phyloP scores from a whole-genome alignment of 495 filamentous ascomycete genomes.

The Aspergillus haitiensis region DNA sequence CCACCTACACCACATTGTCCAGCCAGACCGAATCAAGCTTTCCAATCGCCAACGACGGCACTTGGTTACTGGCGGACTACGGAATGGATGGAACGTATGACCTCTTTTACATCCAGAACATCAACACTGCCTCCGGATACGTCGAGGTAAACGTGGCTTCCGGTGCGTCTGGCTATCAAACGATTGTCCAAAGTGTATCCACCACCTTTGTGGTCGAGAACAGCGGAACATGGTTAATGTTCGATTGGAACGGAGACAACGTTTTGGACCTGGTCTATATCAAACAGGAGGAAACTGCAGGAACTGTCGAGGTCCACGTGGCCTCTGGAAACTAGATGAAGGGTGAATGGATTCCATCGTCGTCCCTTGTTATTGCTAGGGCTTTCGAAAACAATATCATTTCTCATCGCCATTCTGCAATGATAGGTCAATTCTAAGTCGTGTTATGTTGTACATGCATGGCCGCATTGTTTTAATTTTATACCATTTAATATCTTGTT shows the following conservation, averaged over 20 bases:
- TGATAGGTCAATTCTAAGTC: too few relatives aligned
- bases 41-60: not conserved
- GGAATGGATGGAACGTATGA: not conserved
- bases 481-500: too few relatives aligned
- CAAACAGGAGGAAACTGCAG: not conserved
- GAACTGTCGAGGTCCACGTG: not conserved
- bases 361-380: too few relatives aligned
- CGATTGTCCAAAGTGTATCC: not conserved
- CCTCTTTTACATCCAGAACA: not conserved
- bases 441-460: too few relatives aligned
- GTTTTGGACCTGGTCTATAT: not conserved
- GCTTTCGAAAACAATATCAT: too few relatives aligned
- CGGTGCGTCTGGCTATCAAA: not conserved
- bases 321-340: not conserved
- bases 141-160: not conserved
- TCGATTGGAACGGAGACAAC: not conserved
- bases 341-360: too few relatives aligned
- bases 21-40: not conserved
- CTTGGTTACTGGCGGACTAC: not conserved
- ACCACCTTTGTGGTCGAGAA: not conserved
- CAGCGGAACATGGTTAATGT: not conserved
- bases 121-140: not conserved
- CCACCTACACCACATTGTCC: not conserved
- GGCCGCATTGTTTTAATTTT: too few relatives aligned
- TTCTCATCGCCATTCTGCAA: too few relatives aligned